Evolutionary conservation across 768 basidiomycete species (phyloP), one percentile per base, ranked within the genome.

Genomic region (Phylloporus arenicola): DNA sequence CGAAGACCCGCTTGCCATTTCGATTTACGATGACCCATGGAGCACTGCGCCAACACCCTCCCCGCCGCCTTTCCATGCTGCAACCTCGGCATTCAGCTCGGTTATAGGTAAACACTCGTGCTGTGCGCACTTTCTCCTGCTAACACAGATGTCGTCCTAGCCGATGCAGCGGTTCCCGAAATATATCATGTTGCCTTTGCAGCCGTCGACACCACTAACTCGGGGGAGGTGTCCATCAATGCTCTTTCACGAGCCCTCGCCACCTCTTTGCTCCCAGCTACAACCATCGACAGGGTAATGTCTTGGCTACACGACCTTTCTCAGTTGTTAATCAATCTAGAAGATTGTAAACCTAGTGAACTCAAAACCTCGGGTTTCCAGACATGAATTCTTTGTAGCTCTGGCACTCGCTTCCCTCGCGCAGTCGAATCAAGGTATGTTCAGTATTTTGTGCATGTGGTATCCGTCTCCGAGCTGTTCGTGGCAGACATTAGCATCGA

Each of bases 301-400:
- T 31, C 52, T 34, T 42, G 3, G 14, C 24, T 39, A 6, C 39
- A 38, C 16, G 25, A 22, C 16, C 25, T 8, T 12, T 43, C 24
- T 5, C 27, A 24, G 38, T 39, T 6, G 20, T 45, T 58, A 43
- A 62, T 39, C 44, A 40, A 53, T 39, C 17, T 39, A 25, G 40
- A 47, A 94, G 92, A 94, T 97, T 59, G 86, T 96, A 49, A 92
- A 88, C 67, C 75, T 94, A 19, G 91, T 92, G 46, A 89, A 88
- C 68, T 84, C 85, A 30, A 78, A 79, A 51, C 77, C 88, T 39
- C 77, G 84, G 45, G 86, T 97, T 33, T 89, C 90, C 8, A 89
- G 83, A 57, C 81, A 86, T 50, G 93, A 97, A 63, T 94, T 95
- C 73, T 94, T 88, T 64, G 88, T 94, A 11, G 89, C 92, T 10